Evolutionary conservation across 2,329 filamentous ascomycete species (phyloP).

Genomic region (Ophiocordyceps unilateralis): DNA sequence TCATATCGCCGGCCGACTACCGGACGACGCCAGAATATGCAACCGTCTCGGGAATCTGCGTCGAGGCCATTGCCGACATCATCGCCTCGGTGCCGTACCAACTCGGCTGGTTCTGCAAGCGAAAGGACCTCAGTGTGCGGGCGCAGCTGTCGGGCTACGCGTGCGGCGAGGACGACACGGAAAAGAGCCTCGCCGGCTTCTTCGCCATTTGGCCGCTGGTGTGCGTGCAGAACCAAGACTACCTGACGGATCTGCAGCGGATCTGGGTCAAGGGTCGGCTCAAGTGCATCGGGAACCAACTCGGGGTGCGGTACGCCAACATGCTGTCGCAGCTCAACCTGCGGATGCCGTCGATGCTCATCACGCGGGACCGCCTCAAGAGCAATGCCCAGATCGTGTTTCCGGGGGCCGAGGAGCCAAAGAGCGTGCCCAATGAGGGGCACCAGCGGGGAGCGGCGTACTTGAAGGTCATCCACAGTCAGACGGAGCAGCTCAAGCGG

Average conservation of each 20-base stretch:
- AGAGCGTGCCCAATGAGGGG: not conserved
- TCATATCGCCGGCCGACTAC: slow-evolving; percentile 41
- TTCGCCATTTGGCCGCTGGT: slow-evolving; percentile 41
- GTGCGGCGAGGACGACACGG: slow-evolving; percentile 28
- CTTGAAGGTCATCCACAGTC: slow-evolving; percentile 2
- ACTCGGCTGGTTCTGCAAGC: slow-evolving; percentile 36
- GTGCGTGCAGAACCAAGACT: slow-evolving; percentile 36
- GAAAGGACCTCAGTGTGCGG: slow-evolving; percentile 19
- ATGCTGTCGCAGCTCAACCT: slow-evolving; percentile 38
- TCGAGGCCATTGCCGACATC: slow-evolving; percentile 36
- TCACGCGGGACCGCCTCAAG: slow-evolving; percentile 25
- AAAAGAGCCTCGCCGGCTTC: slow-evolving; percentile 38
- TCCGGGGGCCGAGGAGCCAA: not conserved
- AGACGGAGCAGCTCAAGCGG: slow-evolving; percentile 4
- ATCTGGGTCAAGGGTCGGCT: slow-evolving; percentile 35
- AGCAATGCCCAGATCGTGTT: slow-evolving; percentile 1
- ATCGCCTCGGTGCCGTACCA: slow-evolving; percentile 41
- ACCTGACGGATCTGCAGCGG: slow-evolving; percentile 38
- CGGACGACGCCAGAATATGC: slow-evolving; percentile 44
- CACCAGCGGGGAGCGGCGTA: slow-evolving; percentile 2
- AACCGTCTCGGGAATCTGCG: slow-evolving; percentile 28
- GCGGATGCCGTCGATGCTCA: slow-evolving; percentile 43
- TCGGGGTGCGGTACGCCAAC: slow-evolving; percentile 39
- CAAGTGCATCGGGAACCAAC: slow-evolving; percentile 31
- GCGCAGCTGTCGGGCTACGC: slow-evolving; percentile 25